These are phyloP conservation scores for Epicoccum sorghinum DNA, from an alignment of 2,329 filamentous ascomycete species.

Conservation along the genomic window DNA sequence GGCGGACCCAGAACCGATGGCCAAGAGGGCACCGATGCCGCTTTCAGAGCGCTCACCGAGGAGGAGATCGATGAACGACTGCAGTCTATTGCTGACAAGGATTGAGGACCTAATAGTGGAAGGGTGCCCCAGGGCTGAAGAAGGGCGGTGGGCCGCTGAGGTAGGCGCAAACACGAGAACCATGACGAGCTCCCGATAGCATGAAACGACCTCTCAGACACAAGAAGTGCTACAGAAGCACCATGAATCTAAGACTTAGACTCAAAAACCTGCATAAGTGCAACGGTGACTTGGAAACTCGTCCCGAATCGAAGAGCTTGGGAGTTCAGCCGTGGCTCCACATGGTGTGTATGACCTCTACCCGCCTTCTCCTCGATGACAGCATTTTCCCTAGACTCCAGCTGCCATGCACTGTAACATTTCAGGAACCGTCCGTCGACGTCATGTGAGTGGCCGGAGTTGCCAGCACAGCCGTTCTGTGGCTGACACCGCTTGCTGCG, in stretches of 20 bases:
- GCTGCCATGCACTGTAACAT: slow-evolving; percentile 34
- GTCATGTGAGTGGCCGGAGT: slow-evolving; percentile 40
- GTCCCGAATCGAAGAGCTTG: slow-evolving; percentile 19
- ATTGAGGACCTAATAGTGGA: slow-evolving; percentile 74
- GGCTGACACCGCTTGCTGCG: slow-evolving; percentile 39
- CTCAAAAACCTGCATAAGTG: slow-evolving; percentile 42
- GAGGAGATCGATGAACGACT: slow-evolving; percentile 98
- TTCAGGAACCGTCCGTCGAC: slow-evolving; percentile 34
- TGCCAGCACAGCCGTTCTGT: slow-evolving; percentile 45
- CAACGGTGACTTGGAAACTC: slow-evolving; percentile 36
- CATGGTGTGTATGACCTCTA: slow-evolving; percentile 39
- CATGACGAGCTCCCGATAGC: slow-evolving; percentile 35
- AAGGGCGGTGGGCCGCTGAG: slow-evolving; percentile 32
- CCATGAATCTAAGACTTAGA: slow-evolving; percentile 42
- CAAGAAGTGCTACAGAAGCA: slow-evolving; percentile 34
- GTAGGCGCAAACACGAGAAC: slow-evolving; percentile 27
- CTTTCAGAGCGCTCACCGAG: slow-evolving; percentile 89
- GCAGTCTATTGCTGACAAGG: slow-evolving; percentile 98
- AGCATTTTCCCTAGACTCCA: slow-evolving; percentile 37
- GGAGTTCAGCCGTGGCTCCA: slow-evolving; percentile 41
- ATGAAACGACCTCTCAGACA: slow-evolving; percentile 38
- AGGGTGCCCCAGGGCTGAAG: slow-evolving; percentile 27
- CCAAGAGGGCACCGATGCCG: slow-evolving; percentile 76
- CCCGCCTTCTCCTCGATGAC: slow-evolving; percentile 39
- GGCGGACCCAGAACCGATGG: slow-evolving; percentile 85